Evolutionary conservation across 148 eudicot genomes (phyloP).

Genomic region (Cornus suecica): DNA sequence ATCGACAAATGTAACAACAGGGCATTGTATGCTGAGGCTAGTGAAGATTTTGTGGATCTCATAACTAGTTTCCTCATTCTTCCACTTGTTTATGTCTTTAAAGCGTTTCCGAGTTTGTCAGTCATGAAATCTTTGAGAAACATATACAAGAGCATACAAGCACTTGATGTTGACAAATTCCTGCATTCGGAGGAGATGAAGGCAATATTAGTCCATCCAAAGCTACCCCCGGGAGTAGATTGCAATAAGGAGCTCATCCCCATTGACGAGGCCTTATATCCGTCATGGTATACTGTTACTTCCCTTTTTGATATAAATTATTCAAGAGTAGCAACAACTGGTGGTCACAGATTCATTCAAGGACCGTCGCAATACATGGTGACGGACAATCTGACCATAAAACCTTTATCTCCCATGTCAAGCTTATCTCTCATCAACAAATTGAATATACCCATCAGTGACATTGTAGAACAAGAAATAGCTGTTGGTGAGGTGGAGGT

Average conservation of each 20-base stretch:
- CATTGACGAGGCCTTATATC: background rate
- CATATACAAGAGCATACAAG: conserved; percentile 3
- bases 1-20: conserved; percentile 2
- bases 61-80: conserved; percentile 4
- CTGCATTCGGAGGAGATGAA: background rate
- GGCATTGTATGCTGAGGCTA: conserved; percentile 5
- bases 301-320: background rate
- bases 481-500: background rate
- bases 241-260: background rate
- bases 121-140: background rate
- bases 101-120: background rate
- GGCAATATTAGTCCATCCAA: conserved; percentile 1
- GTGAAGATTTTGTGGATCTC: conserved; percentile 4
- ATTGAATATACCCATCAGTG: background rate
- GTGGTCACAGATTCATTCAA: background rate
- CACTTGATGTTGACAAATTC: background rate
- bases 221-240: background rate
- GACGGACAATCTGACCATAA: background rate
- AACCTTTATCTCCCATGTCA: background rate
- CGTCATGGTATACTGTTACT: background rate
- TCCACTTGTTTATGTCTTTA: conserved; percentile 8
- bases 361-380: background rate
- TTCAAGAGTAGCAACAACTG: background rate
- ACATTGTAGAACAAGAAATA: background rate
- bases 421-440: background rate